Percentiles rank a stretch among this genome's conserved stretches.
phyloP scores from a whole-genome alignment of 2,329 filamentous ascomycete genomes.

The Fusarium ramigenum region DNA sequence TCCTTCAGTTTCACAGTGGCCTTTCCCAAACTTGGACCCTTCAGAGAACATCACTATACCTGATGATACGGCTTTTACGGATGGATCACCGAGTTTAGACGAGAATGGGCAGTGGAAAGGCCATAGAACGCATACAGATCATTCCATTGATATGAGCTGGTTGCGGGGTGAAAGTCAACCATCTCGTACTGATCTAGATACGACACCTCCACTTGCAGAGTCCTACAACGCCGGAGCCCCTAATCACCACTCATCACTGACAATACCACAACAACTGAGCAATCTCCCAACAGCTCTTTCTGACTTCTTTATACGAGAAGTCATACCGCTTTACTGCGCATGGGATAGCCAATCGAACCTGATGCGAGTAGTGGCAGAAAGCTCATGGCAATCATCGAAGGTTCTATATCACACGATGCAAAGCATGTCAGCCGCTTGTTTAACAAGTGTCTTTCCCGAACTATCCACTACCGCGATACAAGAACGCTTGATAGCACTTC shows the following conservation, averaged over 20 bases:
- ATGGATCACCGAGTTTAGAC: neutral
- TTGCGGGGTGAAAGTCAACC: rapidly evolving
- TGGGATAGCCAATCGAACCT: neutral
- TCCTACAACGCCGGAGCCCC: rapidly evolving
- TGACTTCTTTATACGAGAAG: neutral
- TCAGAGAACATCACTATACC: rapidly evolving
- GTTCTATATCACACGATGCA: neutral
- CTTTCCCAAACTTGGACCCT: neutral
- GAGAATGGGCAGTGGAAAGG: rapidly evolving
- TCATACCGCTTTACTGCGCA: neutral
- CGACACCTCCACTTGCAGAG: rapidly evolving
- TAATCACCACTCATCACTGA: no score
- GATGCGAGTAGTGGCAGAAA: neutral
- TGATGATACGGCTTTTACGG: neutral
- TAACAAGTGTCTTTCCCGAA: neutral
- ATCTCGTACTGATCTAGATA: neutral
- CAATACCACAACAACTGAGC: neutral
- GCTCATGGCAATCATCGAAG: neutral
- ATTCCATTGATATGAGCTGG: neutral
- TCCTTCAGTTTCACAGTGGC: neutral
- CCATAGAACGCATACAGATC: rapidly evolving
- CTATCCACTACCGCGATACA: neutral
- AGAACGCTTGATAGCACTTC: neutral
- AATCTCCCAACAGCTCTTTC: neutral
- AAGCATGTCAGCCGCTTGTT: neutral